Percentiles rank a stretch among this genome's conserved stretches.
phyloP scores from a whole-genome alignment of 768 basidiomycete genomes.

The Pisolithus tinctorius region DNA sequence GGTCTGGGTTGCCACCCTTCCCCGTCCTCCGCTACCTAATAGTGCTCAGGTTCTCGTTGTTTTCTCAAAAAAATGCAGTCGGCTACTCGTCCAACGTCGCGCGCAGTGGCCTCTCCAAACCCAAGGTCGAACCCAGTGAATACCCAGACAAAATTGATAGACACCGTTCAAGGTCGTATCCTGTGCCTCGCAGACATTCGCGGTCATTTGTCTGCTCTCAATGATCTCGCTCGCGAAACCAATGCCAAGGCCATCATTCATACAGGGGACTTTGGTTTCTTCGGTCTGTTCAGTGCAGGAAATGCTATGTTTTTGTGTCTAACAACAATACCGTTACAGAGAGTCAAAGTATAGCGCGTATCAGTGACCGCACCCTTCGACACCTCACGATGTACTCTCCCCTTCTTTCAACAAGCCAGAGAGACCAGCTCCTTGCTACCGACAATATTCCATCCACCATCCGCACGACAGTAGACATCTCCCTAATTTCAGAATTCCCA shows the following conservation, averaged over 20 bases:
- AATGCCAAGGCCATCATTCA: slow-evolving; percentile 93
- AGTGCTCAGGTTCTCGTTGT: neutral
- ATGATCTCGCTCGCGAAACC: slow-evolving; percentile 82
- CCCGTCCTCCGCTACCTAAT: neutral
- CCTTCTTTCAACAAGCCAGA: slow-evolving; percentile 77
- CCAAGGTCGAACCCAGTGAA: slow-evolving; percentile 50
- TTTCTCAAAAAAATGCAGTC: slow-evolving; percentile 41
- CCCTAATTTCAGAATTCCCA: slow-evolving; percentile 90
- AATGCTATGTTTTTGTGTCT: neutral
- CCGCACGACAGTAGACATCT: slow-evolving; percentile 67
- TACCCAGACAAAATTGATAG: slow-evolving; percentile 73
- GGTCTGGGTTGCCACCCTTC: neutral
- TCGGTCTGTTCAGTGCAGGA: slow-evolving; percentile 45
- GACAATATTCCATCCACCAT: slow-evolving; percentile 63
- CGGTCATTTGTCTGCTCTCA: slow-evolving; percentile 81
- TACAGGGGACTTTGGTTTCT: slow-evolving; percentile 99
- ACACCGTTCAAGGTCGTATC: slow-evolving; percentile 76
- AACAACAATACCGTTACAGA: slow-evolving; percentile 40
- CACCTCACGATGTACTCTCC: slow-evolving; percentile 97
- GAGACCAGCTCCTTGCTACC: slow-evolving; percentile 67
- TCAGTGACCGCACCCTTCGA: slow-evolving; percentile 92
- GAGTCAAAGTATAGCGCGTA: slow-evolving; percentile 72
- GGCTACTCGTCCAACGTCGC: slow-evolving; percentile 51
- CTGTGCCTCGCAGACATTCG: slow-evolving; percentile 94
- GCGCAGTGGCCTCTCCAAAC: slow-evolving; percentile 50